Percentiles rank a stretch among this genome's conserved stretches.
Evolutionary conservation across 352 stramenopile genomes (phyloP).

Genomic region (Phytopythium oedochilum): DNA sequence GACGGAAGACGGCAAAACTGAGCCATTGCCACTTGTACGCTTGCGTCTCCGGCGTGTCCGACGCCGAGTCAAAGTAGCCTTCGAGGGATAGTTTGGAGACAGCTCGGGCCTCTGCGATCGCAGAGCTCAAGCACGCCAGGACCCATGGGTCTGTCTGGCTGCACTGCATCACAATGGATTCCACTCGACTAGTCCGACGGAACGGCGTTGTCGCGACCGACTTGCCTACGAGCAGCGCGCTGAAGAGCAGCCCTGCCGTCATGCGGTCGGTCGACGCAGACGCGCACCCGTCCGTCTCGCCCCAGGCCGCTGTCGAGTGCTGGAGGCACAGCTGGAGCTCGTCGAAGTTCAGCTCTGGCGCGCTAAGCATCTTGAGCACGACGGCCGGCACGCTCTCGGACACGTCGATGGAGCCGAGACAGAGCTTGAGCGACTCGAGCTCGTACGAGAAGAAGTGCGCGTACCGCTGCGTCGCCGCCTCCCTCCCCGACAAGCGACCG

Average conservation of each 20-base stretch:
- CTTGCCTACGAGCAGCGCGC: constrained; percentile 15
- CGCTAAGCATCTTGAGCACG: constrained; percentile 11
- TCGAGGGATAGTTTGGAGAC: constrained; percentile 17
- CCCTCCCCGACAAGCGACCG: constrained; percentile 4
- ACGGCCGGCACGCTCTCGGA: constrained; percentile 14
- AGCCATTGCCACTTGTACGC: constrained; percentile 26
- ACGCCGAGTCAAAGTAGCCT: constrained; percentile 8
- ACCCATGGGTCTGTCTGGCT: constrained; percentile 19
- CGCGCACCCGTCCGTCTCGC: constrained; percentile 1
- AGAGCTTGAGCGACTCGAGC: constrained; percentile 26
- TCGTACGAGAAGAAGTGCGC: constrained; percentile 27
- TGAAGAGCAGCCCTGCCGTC: constrained; percentile 17
- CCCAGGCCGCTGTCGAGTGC: constrained; percentile 9
- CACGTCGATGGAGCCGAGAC: constrained; percentile 17
- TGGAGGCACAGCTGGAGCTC: constrained; percentile 24
- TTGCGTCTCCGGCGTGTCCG: constrained; percentile 10
- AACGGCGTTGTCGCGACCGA: constrained; percentile 10
- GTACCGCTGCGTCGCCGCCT: constrained; percentile 10
- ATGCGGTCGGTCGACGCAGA: constrained; percentile 2
- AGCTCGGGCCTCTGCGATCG: constrained; percentile 9
- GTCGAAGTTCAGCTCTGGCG: constrained; percentile 12
- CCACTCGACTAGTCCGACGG: constrained; percentile 3
- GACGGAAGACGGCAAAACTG: constrained; percentile 17
- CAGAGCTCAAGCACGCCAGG: constrained; percentile 16
- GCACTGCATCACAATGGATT: constrained; percentile 22